Base-by-base conservation (phyloP, 2,329 filamentous ascomycete species). In the Cladophialophora carrionii region DNA sequence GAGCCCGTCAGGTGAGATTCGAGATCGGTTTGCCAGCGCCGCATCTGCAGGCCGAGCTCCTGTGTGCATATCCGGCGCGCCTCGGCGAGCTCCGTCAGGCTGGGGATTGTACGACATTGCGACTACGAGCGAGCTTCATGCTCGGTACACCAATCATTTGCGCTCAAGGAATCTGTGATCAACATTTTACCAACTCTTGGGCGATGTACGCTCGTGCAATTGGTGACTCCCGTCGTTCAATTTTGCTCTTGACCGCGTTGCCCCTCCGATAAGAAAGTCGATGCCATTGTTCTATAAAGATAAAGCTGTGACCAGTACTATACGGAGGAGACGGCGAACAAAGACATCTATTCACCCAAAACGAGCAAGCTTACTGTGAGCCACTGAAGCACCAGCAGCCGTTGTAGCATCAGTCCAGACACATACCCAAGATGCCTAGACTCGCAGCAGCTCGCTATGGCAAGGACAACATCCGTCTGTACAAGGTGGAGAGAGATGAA, bases 391-490 rank as follows among this genome's bases (percentile, higher is more conserved):
- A 34, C 10, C 3, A 22, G 53, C 20, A 31, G 6, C 22, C 34
- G 22, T n/a, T 14, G 17, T 26, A 20, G 22, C 56, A 10, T 52
- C 57, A 14, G 46, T 32, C 34, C 37, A 46, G 46, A 31, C 12
- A 61, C 22, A 14, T 43, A 53, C 24, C 31, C 59, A 69, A 55
- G 22, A 73, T 73, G 71, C 60, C 82, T 74, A 67, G 74, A 68
- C 71, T 83, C 57, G 73, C 78, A 63, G 77, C 79, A 70, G 79
- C 80, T 64, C 79, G 79, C 64, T 83, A 83, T 72, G 81, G 81
- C 71, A 82, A 99, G 87, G 95, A 98, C 86, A 98, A 99, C 82
- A 90, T 99, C 84, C 93, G 95, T 75, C 87, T 99, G 74, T 96
- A 90, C 87, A 99, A 99, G 80, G 92, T 97, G 74, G 85, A 96